phyloP scores from a whole-genome alignment of 352 stramenopile species.

The Globisporangium solare region DNA sequence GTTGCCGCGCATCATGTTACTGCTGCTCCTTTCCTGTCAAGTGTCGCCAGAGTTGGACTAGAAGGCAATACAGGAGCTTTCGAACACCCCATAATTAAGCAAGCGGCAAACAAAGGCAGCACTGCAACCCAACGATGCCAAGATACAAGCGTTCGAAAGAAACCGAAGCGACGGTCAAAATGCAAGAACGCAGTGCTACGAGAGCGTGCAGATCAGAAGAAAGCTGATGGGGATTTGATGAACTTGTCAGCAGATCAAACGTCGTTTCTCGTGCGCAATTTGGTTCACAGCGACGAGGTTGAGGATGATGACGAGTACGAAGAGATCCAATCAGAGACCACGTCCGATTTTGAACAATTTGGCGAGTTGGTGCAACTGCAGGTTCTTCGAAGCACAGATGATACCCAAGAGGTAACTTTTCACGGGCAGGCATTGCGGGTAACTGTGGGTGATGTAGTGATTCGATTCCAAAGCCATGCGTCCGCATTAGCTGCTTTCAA shows the following conservation, averaged over 20 bases:
- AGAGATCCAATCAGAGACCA: constrained; percentile 36
- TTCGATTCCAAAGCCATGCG: constrained; percentile 1
- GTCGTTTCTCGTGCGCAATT: constrained; percentile 22
- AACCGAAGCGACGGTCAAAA: constrained; percentile 29
- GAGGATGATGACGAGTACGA: constrained; percentile 47
- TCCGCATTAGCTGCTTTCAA: constrained; percentile 6
- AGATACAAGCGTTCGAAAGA: constrained; percentile 1
- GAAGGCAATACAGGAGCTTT: neutral
- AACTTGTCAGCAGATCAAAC: neutral
- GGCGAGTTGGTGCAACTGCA: constrained; percentile 17
- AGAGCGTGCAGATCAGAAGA: neutral
- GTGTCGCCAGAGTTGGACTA: neutral
- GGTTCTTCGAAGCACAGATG: constrained; percentile 9
- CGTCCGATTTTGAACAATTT: constrained; percentile 25
- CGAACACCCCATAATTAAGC: neutral
- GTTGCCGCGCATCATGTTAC: constrained; percentile 12
- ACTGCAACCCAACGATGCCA: neutral
- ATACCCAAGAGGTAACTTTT: neutral
- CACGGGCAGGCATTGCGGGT: neutral
- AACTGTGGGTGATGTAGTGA: constrained; percentile 6
- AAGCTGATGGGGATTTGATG: neutral
- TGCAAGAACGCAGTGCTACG: constrained; percentile 22
- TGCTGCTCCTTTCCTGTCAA: neutral
- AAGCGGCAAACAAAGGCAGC: neutral
- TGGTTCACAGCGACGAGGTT: constrained; percentile 42